Percentiles rank a stretch among this genome's conserved stretches.
These are phyloP conservation scores for Penicillium thymicola DNA, from an alignment of 2,329 filamentous ascomycete species.

Conservation along the genomic window DNA sequence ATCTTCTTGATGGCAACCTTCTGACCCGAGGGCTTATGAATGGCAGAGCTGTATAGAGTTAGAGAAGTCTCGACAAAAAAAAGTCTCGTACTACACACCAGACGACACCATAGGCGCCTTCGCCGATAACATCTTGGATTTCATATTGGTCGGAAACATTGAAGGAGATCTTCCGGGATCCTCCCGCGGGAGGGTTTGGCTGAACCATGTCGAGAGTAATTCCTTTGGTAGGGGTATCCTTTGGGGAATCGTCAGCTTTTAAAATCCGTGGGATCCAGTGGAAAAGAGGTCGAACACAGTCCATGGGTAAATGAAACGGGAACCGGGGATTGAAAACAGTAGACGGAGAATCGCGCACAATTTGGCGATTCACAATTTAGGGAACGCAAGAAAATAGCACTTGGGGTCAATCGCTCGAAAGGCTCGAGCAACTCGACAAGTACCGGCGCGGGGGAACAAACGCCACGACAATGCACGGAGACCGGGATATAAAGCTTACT, in stretches of 20 bases:
- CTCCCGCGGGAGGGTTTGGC: constrained; percentile 48
- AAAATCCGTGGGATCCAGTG: constrained; percentile 1
- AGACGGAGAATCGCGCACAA: not conserved
- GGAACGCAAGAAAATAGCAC: not conserved
- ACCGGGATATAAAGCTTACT: constrained; percentile 14
- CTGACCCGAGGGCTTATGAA: constrained; percentile 96
- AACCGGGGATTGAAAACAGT: not conserved
- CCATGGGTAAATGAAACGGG: constrained; percentile 6
- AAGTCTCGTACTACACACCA: constrained; percentile 63
- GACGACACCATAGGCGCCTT: constrained; percentile 97
- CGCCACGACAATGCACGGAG: not conserved
- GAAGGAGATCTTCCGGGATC: constrained; percentile 93
- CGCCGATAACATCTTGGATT: constrained; percentile 98
- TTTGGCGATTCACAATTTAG: not conserved
- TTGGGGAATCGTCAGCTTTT: constrained; percentile 11
- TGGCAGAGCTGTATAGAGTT: constrained; percentile 68
- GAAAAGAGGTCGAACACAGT: constrained; percentile 4
- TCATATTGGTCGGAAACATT: constrained; percentile 99
- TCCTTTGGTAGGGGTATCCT: constrained; percentile 2
- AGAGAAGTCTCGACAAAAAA: not conserved
- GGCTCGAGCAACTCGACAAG: not conserved
- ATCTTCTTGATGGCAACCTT: constrained; percentile 99
- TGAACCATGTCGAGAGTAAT: constrained; percentile 43
- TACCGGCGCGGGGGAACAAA: not conserved
- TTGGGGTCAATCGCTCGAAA: not conserved